Evolutionary conservation across 257 asterid genomes (phyloP).

Genomic region (Fraxinus excelsior): DNA sequence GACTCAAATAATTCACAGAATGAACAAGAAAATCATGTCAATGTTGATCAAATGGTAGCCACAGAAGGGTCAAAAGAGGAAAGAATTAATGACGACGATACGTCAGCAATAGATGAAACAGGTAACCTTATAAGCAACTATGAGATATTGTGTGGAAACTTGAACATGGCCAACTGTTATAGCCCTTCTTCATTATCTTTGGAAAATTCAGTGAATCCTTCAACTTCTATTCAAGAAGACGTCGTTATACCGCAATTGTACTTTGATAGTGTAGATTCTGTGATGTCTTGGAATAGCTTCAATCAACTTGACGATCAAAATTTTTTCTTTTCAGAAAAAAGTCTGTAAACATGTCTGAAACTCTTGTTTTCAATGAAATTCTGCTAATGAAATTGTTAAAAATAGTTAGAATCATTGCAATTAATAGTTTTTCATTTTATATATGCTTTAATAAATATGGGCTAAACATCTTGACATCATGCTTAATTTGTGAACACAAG

Average conservation of each 20-base stretch:
- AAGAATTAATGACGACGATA: background rate
- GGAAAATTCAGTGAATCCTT: slow-evolving; percentile 38
- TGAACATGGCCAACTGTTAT: slow-evolving; percentile 29
- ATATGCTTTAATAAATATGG: too few relatives aligned
- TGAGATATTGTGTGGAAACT: slow-evolving; percentile 25
- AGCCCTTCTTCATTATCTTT: slow-evolving; percentile 35
- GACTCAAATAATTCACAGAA: background rate
- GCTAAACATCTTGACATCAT: too few relatives aligned
- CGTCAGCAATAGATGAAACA: background rate
- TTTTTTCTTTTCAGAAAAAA: slow-evolving; percentile 15
- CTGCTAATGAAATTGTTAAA: too few relatives aligned
- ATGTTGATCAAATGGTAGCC: background rate
- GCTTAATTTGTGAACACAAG: too few relatives aligned
- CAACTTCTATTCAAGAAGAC: slow-evolving; percentile 21
- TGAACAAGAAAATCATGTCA: slow-evolving; percentile 1
- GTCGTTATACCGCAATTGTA: slow-evolving; percentile 24
- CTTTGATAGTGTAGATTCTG: slow-evolving; percentile 43
- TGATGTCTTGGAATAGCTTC: slow-evolving; percentile 47
- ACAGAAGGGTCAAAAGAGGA: slow-evolving; percentile 10
- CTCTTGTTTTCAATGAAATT: too few relatives aligned
- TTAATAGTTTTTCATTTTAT: too few relatives aligned
- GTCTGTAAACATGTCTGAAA: background rate
- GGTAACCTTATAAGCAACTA: slow-evolving; percentile 18
- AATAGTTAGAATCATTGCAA: too few relatives aligned
- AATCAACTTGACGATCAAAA: slow-evolving; percentile 35